phyloP scores from a whole-genome alignment of 2,329 filamentous ascomycete species.

The Sporothrix sp. region DNA sequence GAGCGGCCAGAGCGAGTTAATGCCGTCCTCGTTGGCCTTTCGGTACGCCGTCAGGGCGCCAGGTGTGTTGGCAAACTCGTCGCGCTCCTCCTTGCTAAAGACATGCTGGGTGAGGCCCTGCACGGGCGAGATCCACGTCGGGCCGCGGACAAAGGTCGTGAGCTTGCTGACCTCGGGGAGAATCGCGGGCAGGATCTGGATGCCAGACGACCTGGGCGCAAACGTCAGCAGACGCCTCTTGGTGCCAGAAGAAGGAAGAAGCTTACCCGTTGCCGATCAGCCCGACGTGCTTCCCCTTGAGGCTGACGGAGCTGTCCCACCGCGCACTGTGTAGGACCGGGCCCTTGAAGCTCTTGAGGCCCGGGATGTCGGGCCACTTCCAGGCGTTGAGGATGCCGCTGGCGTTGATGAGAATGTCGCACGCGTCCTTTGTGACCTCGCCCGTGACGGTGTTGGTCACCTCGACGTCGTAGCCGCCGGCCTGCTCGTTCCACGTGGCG shows the following conservation, averaged over 20 bases:
- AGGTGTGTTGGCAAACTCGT: slow-evolving; percentile 14
- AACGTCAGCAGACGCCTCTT: no score
- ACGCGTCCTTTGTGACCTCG: slow-evolving; percentile 26
- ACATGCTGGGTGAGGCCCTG: slow-evolving; percentile 16
- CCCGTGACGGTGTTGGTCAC: no score
- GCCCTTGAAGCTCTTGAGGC: slow-evolving; percentile 11
- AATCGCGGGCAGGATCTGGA: slow-evolving; percentile 24
- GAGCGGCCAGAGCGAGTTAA: slow-evolving; percentile 16
- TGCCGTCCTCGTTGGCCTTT: slow-evolving; percentile 14
- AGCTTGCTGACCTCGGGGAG: slow-evolving; percentile 15
- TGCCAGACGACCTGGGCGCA: slow-evolving; percentile 22
- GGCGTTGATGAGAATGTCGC: slow-evolving; percentile 29
- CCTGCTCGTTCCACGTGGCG: slow-evolving; percentile 25
- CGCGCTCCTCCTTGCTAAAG: slow-evolving; percentile 14
- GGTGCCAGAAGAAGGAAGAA: no score
- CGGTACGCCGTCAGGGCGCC: slow-evolving; percentile 14
- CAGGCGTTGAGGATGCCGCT: slow-evolving; percentile 39
- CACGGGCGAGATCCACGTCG: slow-evolving; percentile 17
- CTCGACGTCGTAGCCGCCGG: no score
- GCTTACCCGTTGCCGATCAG: background rate
- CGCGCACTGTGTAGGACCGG: slow-evolving; percentile 10
- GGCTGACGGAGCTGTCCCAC: slow-evolving; percentile 19
- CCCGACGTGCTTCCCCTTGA: background rate
- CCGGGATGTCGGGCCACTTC: slow-evolving; percentile 29
- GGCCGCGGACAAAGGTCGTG: slow-evolving; percentile 16